Base-by-base conservation (phyloP, 1,284 basidiomycete genomes). In the Cryptococcus floricola region DNA sequence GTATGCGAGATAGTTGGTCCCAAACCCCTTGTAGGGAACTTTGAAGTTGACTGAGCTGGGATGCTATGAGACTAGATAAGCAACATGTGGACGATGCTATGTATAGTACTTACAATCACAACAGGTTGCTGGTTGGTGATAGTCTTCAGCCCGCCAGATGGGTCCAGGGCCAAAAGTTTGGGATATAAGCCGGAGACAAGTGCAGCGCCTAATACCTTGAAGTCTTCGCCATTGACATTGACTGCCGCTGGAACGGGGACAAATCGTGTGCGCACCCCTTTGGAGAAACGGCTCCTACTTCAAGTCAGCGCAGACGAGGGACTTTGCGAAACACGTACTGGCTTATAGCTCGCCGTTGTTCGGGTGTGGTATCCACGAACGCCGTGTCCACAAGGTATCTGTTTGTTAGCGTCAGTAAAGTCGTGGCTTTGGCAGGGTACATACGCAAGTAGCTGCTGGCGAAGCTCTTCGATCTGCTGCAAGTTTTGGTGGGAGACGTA, bases 381-480 rank as follows among this genome's bases (percentile, higher is more conserved):
- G 84, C 83, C 2, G 92, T 88, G 72, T 98, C 95, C 18, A 96
- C 83, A 38, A 98, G 79, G 62, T 82, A 82, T 9, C 76, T 75
- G 63, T 23, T 23, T 18, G 28, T 3, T 13, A 31, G 19, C 34
- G 10, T 34, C n/a, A 48, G 38, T 39, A 61, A 46, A 14, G 14
- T n/a, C 19, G 34, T 23, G 28, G n/a, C 37, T 27, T 42, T 38
- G 44, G 18, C 37, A 47, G 12, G n/a, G 50, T 28, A 67, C 78
- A 62, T 64, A 89, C 82, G 88, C 85, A 42, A 98, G 80, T 65
- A 96, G 88, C 74, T 98, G 95, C 69, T 96, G 92, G 6, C 95
- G 86, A 31, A 98, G 81, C 70, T 98, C 96, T 73, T 98, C 96
- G 48, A 98, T 96, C 74, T 97, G 92, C 74, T 92, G 86, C 55